Evolutionary conservation across 2,329 filamentous ascomycete genomes (phyloP), one percentile per base, ranked within the genome.

Genomic region (Phyllosticta ampelicida): DNA sequence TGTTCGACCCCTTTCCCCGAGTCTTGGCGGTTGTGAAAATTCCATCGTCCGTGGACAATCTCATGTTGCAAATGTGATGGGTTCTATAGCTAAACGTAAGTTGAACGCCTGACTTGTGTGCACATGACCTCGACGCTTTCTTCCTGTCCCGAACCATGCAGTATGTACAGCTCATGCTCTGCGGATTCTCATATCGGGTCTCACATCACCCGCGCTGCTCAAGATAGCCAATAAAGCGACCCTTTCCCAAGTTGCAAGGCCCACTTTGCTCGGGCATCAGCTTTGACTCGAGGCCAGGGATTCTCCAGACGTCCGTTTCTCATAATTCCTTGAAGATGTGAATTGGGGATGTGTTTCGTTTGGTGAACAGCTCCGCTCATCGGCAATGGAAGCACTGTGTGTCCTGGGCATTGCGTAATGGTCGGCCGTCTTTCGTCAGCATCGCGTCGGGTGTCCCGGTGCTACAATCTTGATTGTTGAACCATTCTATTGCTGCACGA

Each of bases 401-500:
- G 36, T 18, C 36, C 36, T 8, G n/a, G 36, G 36, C 6, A n/a
- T 44, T 44, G 36, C 36, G 6, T 44, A 16, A n/a, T n/a, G 36
- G 36, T 5, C 36, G 36, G 36, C n/a, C n/a, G 36, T 8, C 36
- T n/a, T 44, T 44, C 16, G 6, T n/a, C 36, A 16, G 36, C 36
- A 44, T 44, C 16, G 36, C 36, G 36, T 44, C 13, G 36, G 16
- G 16, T 44, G 13, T 16, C 36, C 23, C 36, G 36, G 36, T 44
- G 36, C 36, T 44, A 44, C 36, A 44, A 44, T 44, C 36, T 44
- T 44, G 36, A 44, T 44, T 44, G 36, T 5, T 18, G n/a, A 26
- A 30, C 51, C n/a, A 57, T 55, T 68, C 67, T 68, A 86, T 74
- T 88, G 86, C 75, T 90, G 87, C 62, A 94, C 87, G 63, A 92